Evolutionary conservation across 306 rosid genomes (phyloP), one percentile per base, ranked within the genome.

Genomic region (Corylus avellana): DNA sequence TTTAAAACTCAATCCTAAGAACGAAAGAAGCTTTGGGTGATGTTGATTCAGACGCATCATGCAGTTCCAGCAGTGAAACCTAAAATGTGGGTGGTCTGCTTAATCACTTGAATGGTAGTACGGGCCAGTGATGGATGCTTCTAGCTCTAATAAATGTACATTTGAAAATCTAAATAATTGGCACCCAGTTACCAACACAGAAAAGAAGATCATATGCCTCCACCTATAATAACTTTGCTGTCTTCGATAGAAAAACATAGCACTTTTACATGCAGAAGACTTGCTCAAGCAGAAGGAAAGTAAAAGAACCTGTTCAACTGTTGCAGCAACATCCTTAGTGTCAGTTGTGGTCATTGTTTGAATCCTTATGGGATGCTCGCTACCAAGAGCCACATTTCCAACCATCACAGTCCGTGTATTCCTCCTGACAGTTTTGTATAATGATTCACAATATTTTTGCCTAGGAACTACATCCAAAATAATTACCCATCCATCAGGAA

Each of bases 291-390:
- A 79, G 18, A 64, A 70, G 54, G 77, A 73, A 61, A 79, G 62
- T 51, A 54, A 82, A 61, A 37, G 74, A 78, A 94, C 99, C 98
- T 96, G 90, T 86, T 96, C 99, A 77, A 96, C 97, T 53, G 98
- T 93, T 80, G 89, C 97, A 32, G 96, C 85, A 70, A 96, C 88
- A 88, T 96, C 96, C 82, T 96, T 96, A 4, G 99, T 96, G 79
- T 96, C 99, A 58, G 84, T 90, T 73, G 99, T 96, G 54, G 99
- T 96, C 99, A 96, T 96, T n/a, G 99, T 96, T 82, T 96, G 99
- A 86, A 96, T 84, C 90, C 97, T 90, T 82, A 96, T 91, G 4
- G 99, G 99, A 85, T 93, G 97, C 83, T 93, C 98, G 46, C 98
- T 93, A 35, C 99, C 98, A 66, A 96, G 49, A 48, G 94, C 84